Evolutionary conservation across 2,329 filamentous ascomycete species (phyloP).

Genomic region (Phialophora verrucosa): DNA sequence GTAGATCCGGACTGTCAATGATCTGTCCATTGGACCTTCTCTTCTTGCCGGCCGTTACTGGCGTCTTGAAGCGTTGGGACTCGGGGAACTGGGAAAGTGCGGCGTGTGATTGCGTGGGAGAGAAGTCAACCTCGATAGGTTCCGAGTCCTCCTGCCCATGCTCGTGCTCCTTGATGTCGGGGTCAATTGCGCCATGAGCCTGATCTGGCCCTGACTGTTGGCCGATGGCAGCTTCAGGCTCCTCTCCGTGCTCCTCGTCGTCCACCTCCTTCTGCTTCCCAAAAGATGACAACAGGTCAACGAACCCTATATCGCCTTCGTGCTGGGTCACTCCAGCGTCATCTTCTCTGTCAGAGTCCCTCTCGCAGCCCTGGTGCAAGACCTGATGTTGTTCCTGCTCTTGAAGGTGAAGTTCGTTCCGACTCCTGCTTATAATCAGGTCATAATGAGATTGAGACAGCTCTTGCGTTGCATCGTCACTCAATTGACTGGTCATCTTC

Average conservation of each 20-base stretch:
- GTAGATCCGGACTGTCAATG: conserved; percentile 48
- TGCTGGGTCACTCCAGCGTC: conserved; percentile 48
- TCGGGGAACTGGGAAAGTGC: conserved; percentile 53
- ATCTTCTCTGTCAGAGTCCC: conserved; percentile 39
- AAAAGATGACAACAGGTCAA: conserved; percentile 51
- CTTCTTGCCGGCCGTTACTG: conserved; percentile 49
- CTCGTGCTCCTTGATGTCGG: neutral
- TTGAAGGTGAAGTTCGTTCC: conserved; percentile 40
- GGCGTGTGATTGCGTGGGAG: conserved; percentile 41
- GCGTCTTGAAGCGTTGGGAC: conserved; percentile 53
- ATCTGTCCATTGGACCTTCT: conserved; percentile 42
- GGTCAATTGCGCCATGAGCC: neutral
- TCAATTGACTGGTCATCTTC: conserved; percentile 47
- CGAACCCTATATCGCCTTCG: conserved; percentile 52
- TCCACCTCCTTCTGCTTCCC: conserved; percentile 36
- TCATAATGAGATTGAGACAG: conserved; percentile 54
- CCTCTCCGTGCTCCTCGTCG: neutral
- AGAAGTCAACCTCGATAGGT: conserved; percentile 28
- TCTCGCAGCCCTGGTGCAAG: conserved; percentile 1
- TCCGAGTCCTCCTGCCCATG: conserved; percentile 19
- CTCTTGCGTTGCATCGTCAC: conserved; percentile 51
- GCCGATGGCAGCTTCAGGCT: neutral
- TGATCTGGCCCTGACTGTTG: neutral
- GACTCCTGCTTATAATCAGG: conserved; percentile 47
- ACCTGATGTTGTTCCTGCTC: conserved; percentile 21